Evolutionary conservation across 805 yeast genomes (phyloP), one percentile per base, ranked within the genome.

Genomic region (Wickerhamiella siamensis): DNA sequence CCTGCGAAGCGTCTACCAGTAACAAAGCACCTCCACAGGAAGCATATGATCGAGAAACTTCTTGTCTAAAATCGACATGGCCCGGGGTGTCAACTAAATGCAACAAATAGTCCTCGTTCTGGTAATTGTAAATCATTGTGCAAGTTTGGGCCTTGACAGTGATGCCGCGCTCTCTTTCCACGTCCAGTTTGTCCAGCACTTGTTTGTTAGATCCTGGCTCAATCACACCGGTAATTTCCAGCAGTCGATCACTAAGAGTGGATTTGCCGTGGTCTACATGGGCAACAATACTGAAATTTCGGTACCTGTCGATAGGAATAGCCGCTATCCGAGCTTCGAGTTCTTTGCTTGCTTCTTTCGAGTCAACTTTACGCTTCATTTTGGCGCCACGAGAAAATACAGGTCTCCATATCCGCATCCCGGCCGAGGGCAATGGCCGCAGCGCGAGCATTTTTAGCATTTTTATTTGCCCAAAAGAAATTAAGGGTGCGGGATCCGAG

Each of bases 71-170:
- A 59, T 88, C 98, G 26, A 91, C 97, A 58, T 88, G 98, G 0
- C 98, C 98, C 0, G 98, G 98, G 0, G 97, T 88, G 59, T 88
- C 98, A 36, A 91, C 95, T 36, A 88, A 65, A 64, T 88, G 95
- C 36, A 88, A 63, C 42, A 91, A 60, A 56, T 83, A 91, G 51
- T 88, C 95, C 51, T 74, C 65, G 2, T 75, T 74, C 6, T 74
- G 66, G 48, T 75, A 67, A 29, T 69, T 68, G 58, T 86, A 86
- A 45, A 91, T 69, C 96, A 88, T 91, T 0, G 95, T 72, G 53
- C 95, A 88, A 0, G 97, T 91, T 56, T 91, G 97, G 0, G 97
- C 97, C 60, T 88, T 88, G 42, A 88, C 91, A 0, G 98, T 88
- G 53, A 88, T 88, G 2, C 98, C 98, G 53, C 98, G 66, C 61